Evolutionary conservation across 2,329 filamentous ascomycete genomes (phyloP).

Genomic region (Fusarium coffeatum): DNA sequence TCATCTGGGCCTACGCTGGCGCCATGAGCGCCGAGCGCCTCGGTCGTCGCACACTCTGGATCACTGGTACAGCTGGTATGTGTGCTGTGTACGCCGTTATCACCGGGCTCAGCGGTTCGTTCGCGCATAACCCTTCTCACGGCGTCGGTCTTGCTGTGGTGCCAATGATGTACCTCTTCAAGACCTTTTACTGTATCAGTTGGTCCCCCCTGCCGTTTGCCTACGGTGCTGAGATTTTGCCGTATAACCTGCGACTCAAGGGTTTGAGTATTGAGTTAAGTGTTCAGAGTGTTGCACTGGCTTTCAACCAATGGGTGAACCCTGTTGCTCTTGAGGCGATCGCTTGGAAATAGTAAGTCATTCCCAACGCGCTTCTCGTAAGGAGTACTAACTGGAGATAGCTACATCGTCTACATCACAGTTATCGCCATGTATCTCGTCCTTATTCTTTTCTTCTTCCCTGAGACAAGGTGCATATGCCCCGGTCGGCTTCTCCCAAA

Average conservation of each 20-base stretch:
- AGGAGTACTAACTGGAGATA: neutral
- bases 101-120: conserved; percentile 3
- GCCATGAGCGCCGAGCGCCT: conserved; percentile 28
- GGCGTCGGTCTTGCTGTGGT: conserved; percentile 29
- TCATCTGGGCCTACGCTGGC: conserved; percentile 22
- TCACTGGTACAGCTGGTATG: conserved; percentile 24
- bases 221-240: conserved; percentile 46
- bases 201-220: conserved; percentile 44
- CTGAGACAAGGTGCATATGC: conserved; percentile 39
- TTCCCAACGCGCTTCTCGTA: rapidly evolving
- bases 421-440: conserved; percentile 38
- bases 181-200: conserved; percentile 41
- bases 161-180: conserved; percentile 32
- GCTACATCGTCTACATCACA: conserved; percentile 37
- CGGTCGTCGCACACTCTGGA: conserved; percentile 30
- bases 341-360: conserved; percentile 38
- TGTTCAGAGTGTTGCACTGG: conserved; percentile 31
- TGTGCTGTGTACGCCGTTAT: conserved; percentile 18
- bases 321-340: conserved; percentile 40
- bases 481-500: rapidly evolving
- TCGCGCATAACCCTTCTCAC: conserved; percentile 22
- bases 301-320: conserved; percentile 44
- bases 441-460: conserved; percentile 39
- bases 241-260: conserved; percentile 44
- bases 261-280: conserved; percentile 38